Conservation (phyloP, 1,139 yeast genomes). For the Arxiozyma bovina region DNA sequence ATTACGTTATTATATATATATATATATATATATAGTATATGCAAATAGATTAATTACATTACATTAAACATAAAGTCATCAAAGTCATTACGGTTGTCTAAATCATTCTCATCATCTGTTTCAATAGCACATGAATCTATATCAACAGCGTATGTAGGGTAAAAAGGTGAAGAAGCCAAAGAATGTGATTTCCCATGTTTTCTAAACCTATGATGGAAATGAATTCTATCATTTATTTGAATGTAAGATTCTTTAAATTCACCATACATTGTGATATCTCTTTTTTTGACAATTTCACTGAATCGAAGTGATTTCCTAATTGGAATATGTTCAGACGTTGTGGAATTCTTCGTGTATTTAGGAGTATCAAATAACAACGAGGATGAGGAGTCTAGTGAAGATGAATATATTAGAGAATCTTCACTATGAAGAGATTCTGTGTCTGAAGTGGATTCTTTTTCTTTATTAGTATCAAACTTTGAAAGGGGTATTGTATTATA, state of each 20-base stretch:
- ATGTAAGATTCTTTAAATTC: constrained; percentile 1
- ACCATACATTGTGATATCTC: constrained; percentile 1
- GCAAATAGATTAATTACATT: background rate
- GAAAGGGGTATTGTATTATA: background rate
- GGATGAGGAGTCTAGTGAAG: constrained; percentile 14
- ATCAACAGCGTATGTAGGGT: background rate
- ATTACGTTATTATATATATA: background rate
- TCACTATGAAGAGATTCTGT: constrained; percentile 1
- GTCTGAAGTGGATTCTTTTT: background rate
- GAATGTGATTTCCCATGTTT: background rate
- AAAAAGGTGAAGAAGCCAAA: background rate
- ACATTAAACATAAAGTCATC: constrained; percentile 1
- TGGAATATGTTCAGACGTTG: background rate
- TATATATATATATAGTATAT: background rate
- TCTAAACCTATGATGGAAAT: background rate
- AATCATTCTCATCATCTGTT: background rate
- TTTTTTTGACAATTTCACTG: constrained; percentile 3
- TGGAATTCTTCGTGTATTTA: constrained; percentile 8
- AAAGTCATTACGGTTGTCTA: background rate
- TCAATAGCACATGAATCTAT: background rate
- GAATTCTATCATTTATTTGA: constrained; percentile 1
- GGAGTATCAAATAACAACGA: constrained; percentile 17
- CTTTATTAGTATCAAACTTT: background rate
- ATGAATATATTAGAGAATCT: constrained; percentile 4
- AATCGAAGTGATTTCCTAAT: constrained; percentile 11